A percentile compares a stretch with the other conserved stretches of the same genome.
These are phyloP conservation scores for Diutina sp. DNA, from an alignment of 1,139 yeast genomes.

Conservation along the genomic window DNA sequence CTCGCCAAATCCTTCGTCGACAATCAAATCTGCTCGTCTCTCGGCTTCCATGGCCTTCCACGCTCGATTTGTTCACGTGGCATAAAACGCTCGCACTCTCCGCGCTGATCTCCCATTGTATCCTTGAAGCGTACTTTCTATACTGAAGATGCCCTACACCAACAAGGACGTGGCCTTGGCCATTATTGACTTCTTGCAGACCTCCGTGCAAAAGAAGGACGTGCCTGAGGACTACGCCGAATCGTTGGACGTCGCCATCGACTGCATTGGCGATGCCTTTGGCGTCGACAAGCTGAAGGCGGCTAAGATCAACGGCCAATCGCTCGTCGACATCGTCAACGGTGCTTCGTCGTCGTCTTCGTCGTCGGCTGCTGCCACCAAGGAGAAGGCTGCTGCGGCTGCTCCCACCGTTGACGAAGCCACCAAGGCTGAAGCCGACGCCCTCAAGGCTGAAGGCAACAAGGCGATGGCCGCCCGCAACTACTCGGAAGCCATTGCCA, in stretches of 20 bases:
- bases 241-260: conserved; percentile 91
- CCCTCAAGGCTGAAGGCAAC: conserved; percentile 81
- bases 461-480: conserved; percentile 76
- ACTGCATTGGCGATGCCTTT: conserved; percentile 83
- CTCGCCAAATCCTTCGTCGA: background rate
- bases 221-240: conserved; percentile 74
- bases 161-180: conserved; percentile 65
- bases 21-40: background rate
- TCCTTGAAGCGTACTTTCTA: background rate
- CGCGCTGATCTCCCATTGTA: background rate
- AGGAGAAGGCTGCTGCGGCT: conserved; percentile 9
- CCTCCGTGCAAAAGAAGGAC: conserved; percentile 46
- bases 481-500: conserved; percentile 54
- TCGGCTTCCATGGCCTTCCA: too few species aligned
- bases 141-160: conserved; percentile 15
- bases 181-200: conserved; percentile 59
- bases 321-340: conserved; percentile 34
- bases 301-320: conserved; percentile 34
- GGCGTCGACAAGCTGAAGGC: conserved; percentile 44
- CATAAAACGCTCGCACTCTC: background rate
- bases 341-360: background rate
- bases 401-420: conserved; percentile 35
- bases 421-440: conserved; percentile 63
- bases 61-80: background rate
- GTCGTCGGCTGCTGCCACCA: conserved; percentile 3